Evolutionary conservation across 176 grass and related monocot species (phyloP), one percentile per base, ranked within the genome.

Genomic region (Elymus sibiricus): DNA sequence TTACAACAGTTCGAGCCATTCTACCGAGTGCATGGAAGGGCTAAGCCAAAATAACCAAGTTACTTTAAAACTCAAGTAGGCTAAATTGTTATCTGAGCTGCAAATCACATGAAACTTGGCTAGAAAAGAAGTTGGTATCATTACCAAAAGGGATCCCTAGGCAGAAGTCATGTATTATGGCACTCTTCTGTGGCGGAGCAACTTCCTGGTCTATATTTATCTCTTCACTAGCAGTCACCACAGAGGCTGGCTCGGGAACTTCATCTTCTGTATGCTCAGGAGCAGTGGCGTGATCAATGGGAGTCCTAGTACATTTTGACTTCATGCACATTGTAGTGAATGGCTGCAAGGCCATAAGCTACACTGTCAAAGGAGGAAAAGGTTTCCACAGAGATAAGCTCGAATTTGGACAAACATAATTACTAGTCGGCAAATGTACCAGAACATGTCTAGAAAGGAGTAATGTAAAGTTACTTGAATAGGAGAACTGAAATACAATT

Each of bases 161-260:
- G 79, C 94, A 98, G 88, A 98, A 98, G 74, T 98, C 97, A 55
- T 95, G 97, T 55, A 98, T 98, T 86, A 85, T 98, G 43, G 96
- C 90, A 90, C 67, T 81, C 47, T 89, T 94, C 60, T 94, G 86
- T 21, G 82, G 87, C 68, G 86, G 32, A 67, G 74, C 77, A 81
- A 39, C 84, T 59, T 89, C 83, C 39, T 89, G 79, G n/a, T 77
- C 84, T 46, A 53, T 55, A 25, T 76, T 79, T 65, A 28, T 55
- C 44, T 84, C 84, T 72, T 82, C 87, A 88, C 59, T 32, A 79
- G 76, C 22, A 79, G 70, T 40, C 69, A 80, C 65, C 11, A 61
- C 73, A 82, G 82, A 65, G 27, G 79, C n/a, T 78, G 87, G 29
- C 46, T 76, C 82, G 49, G 86, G 75, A 79, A 61, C 83, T 79